Percentiles rank a stretch among this genome's conserved stretches.
Conservation (phyloP, 257 asterid genomes). For the Ballota nigra region DNA sequence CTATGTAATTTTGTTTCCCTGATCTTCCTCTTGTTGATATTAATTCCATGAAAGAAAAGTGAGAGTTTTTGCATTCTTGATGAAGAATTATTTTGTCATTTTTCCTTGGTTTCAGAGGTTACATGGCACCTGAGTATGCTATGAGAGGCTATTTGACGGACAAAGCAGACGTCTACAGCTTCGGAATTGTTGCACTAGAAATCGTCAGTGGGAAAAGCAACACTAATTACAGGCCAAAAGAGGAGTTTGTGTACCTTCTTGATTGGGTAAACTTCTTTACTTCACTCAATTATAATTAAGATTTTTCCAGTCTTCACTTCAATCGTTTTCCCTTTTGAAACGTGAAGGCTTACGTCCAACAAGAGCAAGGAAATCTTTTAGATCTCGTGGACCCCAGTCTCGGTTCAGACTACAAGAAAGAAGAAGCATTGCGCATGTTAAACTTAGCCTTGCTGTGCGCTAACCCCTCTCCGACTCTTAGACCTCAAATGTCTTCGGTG, state of each 20-base stretch:
- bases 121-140: slow-evolving; percentile 84
- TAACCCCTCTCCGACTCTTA: slow-evolving; percentile 71
- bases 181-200: slow-evolving; percentile 64
- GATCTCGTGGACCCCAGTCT: slow-evolving; percentile 83
- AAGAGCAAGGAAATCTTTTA: slow-evolving; percentile 81
- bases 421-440: slow-evolving; percentile 68
- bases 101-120: slow-evolving; percentile 43
- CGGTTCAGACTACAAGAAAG: slow-evolving; percentile 46
- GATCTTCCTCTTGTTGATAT: not conserved
- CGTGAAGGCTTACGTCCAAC: slow-evolving; percentile 74
- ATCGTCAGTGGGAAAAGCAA: slow-evolving; percentile 69
- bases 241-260: slow-evolving; percentile 68
- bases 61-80: not conserved
- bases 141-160: slow-evolving; percentile 73
- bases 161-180: slow-evolving; percentile 82
- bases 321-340: not conserved
- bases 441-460: slow-evolving; percentile 66
- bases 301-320: not conserved
- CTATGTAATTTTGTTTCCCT: slow-evolving; percentile 42
- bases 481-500: slow-evolving; percentile 80
- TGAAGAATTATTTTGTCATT: not conserved
- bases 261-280: slow-evolving; percentile 55
- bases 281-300: not conserved
- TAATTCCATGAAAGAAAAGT: not conserved
- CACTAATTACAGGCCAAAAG: slow-evolving; percentile 54